phyloP scores from a whole-genome alignment of 768 basidiomycete species.

The Trametes cubensis region DNA sequence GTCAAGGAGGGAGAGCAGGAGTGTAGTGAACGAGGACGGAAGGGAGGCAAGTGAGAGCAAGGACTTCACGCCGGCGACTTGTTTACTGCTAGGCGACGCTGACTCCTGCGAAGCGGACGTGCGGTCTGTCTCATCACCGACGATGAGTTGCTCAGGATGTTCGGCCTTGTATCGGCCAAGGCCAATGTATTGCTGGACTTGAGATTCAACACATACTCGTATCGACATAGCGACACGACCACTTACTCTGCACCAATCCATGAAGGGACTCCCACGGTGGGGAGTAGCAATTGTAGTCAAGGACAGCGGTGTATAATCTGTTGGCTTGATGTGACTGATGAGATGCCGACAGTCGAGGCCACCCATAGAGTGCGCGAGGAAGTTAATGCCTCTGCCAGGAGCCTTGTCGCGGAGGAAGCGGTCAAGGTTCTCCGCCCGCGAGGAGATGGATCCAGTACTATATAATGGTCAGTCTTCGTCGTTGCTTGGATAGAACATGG shows the following conservation, averaged over 20 bases:
- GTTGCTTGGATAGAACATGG: no score
- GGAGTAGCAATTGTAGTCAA: conserved; percentile 91
- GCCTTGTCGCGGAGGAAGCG: conserved; percentile 66
- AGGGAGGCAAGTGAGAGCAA: conserved; percentile 61
- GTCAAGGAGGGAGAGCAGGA: conserved; percentile 87
- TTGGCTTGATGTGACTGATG: conserved; percentile 82
- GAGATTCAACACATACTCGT: no score
- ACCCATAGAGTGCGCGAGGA: conserved; percentile 98
- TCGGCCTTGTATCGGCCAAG: conserved; percentile 54
- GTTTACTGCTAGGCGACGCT: conserved; percentile 22
- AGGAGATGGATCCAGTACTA: conserved; percentile 88
- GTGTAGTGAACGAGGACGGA: conserved; percentile 83
- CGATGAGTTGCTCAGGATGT: background rate
- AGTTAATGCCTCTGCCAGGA: conserved; percentile 81
- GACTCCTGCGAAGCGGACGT: conserved; percentile 1
- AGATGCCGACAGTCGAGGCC: conserved; percentile 94
- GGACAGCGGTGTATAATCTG: conserved; percentile 82
- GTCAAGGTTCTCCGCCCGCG: conserved; percentile 78
- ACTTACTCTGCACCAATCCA: conserved; percentile 96
- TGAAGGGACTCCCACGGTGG: conserved; percentile 95
- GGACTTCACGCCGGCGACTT: conserved; percentile 35
- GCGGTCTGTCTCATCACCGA: background rate
- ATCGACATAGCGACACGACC: background rate
- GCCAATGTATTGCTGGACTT: conserved; percentile 82
- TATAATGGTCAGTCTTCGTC: background rate